phyloP scores from a whole-genome alignment of 768 basidiomycete species.

The Ramaria rubella region DNA sequence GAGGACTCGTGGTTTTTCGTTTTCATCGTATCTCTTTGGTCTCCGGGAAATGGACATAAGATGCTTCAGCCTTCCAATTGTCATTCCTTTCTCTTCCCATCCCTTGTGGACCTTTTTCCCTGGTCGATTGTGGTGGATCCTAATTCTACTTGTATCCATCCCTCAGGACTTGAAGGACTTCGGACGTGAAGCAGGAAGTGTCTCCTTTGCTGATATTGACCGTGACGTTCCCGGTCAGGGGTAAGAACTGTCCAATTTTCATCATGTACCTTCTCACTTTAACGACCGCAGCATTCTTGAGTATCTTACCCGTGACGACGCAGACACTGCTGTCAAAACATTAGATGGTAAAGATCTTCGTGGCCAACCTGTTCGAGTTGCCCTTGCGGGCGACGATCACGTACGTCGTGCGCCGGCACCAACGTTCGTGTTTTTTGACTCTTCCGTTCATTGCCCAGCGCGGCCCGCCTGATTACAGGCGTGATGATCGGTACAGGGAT shows the following conservation, averaged over 20 bases:
- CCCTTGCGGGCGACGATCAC: conserved; percentile 46
- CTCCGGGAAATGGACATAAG: background rate
- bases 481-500: conserved; percentile 49
- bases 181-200: conserved; percentile 87
- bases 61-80: background rate
- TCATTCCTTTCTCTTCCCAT: conserved; percentile 6
- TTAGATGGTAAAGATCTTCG: conserved; percentile 85
- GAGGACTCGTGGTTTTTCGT: background rate
- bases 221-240: conserved; percentile 81
- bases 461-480: conserved; percentile 31
- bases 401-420: conserved; percentile 33
- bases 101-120: conserved; percentile 31
- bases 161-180: conserved; percentile 94
- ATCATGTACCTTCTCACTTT: too few species aligned
- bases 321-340: conserved; percentile 86
- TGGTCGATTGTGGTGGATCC: conserved; percentile 1
- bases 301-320: conserved; percentile 82
- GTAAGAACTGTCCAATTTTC: too few species aligned
- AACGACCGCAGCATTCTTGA: conserved; percentile 74
- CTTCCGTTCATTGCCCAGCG: conserved; percentile 4
- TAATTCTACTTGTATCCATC: conserved; percentile 7
- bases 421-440: background rate
- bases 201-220: conserved; percentile 93
- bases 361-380: conserved; percentile 71
- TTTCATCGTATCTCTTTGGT: background rate